Evolutionary conservation across 176 grass and related monocot species (phyloP).

Genomic region (Bromus sterilis): DNA sequence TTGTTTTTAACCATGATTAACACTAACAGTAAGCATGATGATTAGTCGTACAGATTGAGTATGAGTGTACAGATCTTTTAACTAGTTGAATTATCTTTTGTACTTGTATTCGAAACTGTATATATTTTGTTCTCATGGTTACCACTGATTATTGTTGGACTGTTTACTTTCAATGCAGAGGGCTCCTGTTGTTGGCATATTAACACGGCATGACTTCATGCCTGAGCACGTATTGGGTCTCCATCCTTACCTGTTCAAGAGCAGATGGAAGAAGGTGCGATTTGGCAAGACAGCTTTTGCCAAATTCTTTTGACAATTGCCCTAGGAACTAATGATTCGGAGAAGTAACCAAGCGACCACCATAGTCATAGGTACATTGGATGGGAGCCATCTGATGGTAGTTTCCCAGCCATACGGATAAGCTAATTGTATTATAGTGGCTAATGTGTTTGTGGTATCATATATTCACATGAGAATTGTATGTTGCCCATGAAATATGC

Average conservation of each 20-base stretch:
- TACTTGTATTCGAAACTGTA: background rate
- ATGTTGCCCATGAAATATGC: background rate
- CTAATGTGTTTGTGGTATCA: background rate
- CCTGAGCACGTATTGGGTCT: constrained; percentile 73
- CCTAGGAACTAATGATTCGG: background rate
- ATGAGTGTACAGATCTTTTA: background rate
- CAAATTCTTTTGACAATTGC: constrained; percentile 28
- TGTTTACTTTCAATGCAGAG: constrained; percentile 38
- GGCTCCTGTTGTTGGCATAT: constrained; percentile 69
- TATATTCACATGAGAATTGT: no score
- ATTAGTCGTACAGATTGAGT: background rate
- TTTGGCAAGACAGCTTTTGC: constrained; percentile 47
- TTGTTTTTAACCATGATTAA: background rate
- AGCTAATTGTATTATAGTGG: background rate
- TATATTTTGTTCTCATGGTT: background rate
- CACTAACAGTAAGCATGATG: background rate
- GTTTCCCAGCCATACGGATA: background rate
- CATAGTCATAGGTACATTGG: background rate
- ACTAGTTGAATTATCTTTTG: background rate
- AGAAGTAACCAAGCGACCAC: background rate
- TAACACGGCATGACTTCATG: constrained; percentile 91
- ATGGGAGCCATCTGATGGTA: background rate
- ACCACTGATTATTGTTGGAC: background rate
- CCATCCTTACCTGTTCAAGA: constrained; percentile 75
- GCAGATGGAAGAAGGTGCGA: constrained; percentile 64